Percentiles rank a stretch among this genome's conserved stretches.
Evolutionary conservation across 257 asterid species (phyloP).

Genomic region (Capsicum baccatum): DNA sequence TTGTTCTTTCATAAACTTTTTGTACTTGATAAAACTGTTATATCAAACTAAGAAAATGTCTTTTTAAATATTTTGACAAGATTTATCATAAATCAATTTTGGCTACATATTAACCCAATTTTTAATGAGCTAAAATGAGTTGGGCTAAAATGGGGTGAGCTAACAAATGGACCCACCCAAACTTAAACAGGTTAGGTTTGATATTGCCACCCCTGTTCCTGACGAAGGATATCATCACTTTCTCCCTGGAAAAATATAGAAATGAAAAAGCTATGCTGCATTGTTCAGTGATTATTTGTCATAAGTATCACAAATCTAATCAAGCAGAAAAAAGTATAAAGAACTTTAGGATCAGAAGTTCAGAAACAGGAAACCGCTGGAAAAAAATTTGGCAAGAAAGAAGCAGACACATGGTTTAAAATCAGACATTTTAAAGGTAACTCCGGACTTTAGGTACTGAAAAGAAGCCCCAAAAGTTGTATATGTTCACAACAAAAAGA

Average conservation of each 20-base stretch:
- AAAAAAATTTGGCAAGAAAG: not conserved
- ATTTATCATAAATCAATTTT: too few species aligned
- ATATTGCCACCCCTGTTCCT: not conserved
- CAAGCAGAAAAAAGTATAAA: not conserved
- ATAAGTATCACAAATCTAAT: not conserved
- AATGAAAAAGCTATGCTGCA: slow-evolving; percentile 19
- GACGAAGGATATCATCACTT: not conserved
- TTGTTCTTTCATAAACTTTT: too few species aligned
- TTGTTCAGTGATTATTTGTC: not conserved
- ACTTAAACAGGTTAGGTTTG: too few species aligned
- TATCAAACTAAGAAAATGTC: too few species aligned
- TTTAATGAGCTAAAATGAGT: too few species aligned
- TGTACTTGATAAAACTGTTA: too few species aligned
- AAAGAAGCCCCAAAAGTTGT: slow-evolving; percentile 5
- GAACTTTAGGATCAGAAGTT: slow-evolving; percentile 23
- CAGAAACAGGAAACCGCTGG: not conserved
- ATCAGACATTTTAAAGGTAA: not conserved
- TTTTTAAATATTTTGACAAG: too few species aligned
- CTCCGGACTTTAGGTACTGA: not conserved
- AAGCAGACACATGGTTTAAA: not conserved
- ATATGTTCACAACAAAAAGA: not conserved
- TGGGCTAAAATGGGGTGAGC: too few species aligned
- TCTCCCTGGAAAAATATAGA: not conserved
- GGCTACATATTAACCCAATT: too few species aligned
- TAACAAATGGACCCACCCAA: too few species aligned